A percentile compares a stretch with the other conserved stretches of the same genome.
Evolutionary conservation across 148 eudicot genomes (phyloP).

Genomic region (Talinum fruticosum): DNA sequence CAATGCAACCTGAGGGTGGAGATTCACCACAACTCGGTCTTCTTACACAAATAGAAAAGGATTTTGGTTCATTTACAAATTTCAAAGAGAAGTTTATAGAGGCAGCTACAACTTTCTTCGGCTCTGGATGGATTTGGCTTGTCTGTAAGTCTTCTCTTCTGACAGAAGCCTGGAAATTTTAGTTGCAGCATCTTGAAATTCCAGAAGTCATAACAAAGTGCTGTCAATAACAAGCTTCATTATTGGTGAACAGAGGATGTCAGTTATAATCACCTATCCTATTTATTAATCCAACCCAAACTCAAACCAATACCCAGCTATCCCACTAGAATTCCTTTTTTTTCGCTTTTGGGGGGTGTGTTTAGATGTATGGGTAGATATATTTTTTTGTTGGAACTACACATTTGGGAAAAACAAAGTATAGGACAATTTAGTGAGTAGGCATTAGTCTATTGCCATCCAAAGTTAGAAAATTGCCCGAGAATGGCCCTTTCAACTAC

Average conservation of each 20-base stretch:
- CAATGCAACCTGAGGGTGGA: slow-evolving; percentile 97
- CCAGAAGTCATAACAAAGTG: not conserved
- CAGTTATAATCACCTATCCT: not conserved
- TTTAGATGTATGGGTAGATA: not conserved
- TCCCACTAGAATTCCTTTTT: not conserved
- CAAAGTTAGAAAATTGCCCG: too few relatives aligned
- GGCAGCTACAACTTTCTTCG: slow-evolving; percentile 68
- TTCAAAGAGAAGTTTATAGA: slow-evolving; percentile 74
- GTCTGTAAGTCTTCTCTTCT: slow-evolving; percentile 60
- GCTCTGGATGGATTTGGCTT: slow-evolving; percentile 96
- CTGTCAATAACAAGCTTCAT: not conserved
- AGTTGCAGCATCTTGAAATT: not conserved
- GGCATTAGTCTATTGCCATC: too few relatives aligned
- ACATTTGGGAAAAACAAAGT: too few relatives aligned
- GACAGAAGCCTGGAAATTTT: not conserved
- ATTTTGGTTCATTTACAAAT: slow-evolving; percentile 71
- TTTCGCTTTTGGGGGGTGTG: not conserved
- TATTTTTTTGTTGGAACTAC: not conserved
- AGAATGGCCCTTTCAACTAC: too few relatives aligned
- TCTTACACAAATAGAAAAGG: slow-evolving; percentile 82
- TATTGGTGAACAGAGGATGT: not conserved
- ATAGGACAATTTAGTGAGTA: too few relatives aligned
- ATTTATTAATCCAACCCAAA: not conserved
- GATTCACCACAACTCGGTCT: slow-evolving; percentile 68
- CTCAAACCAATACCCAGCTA: too few relatives aligned